Evolutionary conservation across 2,329 filamentous ascomycete genomes (phyloP).

Genomic region (Nemania sp.): DNA sequence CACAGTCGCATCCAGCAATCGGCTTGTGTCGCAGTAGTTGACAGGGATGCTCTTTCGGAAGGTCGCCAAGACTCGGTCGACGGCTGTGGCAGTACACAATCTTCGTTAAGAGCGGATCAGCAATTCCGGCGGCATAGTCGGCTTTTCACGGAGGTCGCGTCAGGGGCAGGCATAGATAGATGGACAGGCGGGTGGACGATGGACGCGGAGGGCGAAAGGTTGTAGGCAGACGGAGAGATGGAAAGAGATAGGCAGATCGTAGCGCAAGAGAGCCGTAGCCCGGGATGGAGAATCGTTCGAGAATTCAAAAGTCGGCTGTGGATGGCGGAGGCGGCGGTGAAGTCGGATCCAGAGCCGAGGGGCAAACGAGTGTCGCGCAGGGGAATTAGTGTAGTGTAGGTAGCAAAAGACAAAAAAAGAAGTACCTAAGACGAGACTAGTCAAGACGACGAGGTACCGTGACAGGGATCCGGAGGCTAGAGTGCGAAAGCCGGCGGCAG

Average conservation of each 20-base stretch:
- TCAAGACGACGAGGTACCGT: not conserved
- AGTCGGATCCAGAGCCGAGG: conserved; percentile 18
- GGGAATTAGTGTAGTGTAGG: too few species aligned
- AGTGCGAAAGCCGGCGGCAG: not conserved
- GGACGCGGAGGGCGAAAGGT: not conserved
- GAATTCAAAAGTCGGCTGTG: conserved; percentile 11
- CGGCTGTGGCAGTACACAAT: conserved; percentile 23
- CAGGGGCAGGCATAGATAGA: conserved; percentile 31
- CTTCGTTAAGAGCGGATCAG: conserved; percentile 33
- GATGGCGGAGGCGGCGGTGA: conserved; percentile 17
- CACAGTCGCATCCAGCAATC: conserved; percentile 5
- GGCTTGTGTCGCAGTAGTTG: not conserved
- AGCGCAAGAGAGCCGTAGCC: conserved; percentile 1
- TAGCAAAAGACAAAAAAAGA: not conserved
- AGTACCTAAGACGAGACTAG: not conserved
- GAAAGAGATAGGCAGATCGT: conserved; percentile 15
- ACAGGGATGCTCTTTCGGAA: not conserved
- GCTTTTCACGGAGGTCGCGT: conserved; percentile 23
- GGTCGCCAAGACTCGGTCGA: conserved; percentile 3
- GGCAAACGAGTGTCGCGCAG: conserved; percentile 19
- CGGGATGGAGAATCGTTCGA: conserved; percentile 16
- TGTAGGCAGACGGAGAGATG: conserved; percentile 6
- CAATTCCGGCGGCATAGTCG: conserved; percentile 38
- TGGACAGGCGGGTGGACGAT: not conserved
- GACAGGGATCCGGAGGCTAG: not conserved